These are phyloP conservation scores for Ceratocystis destructans DNA, from an alignment of 2,329 filamentous ascomycete species.

Conservation along the genomic window DNA sequence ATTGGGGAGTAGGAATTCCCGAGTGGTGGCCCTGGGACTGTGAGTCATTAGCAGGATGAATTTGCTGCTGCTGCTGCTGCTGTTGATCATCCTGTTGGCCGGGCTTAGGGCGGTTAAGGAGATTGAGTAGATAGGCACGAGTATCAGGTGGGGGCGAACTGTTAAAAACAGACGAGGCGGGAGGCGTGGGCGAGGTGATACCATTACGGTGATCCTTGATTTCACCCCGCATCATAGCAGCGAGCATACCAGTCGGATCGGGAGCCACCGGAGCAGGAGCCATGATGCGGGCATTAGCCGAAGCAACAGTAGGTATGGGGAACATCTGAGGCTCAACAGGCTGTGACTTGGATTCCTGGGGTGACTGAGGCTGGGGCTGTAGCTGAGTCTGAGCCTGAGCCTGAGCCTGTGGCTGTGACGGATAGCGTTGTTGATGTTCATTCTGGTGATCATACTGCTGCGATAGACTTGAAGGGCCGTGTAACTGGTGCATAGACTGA, in stretches of 20 bases:
- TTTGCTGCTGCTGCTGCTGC: conserved; percentile 22
- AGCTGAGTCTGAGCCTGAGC: conserved; percentile 20
- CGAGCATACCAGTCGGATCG: conserved; percentile 44
- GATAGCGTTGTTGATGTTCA: conserved; percentile 21
- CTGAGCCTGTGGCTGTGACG: conserved; percentile 22
- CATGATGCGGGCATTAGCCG: conserved; percentile 33
- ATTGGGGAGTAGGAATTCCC: conserved; percentile 30
- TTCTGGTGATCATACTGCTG: conserved; percentile 26
- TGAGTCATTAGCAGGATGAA: conserved; percentile 27
- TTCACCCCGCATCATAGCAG: conserved; percentile 48
- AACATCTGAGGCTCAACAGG: conserved; percentile 22
- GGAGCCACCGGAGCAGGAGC: conserved; percentile 43
- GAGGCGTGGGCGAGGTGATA: conserved; percentile 21
- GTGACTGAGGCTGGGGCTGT: conserved; percentile 19
- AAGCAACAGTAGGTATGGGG: conserved; percentile 25
- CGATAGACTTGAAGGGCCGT: conserved; percentile 18
- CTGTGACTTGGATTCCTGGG: conserved; percentile 22
- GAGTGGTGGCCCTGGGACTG: conserved; percentile 16
- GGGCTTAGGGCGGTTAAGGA: conserved; percentile 68
- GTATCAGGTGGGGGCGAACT: conserved; percentile 51
- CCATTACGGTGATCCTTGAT: conserved; percentile 25
- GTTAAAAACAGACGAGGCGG: conserved; percentile 31
- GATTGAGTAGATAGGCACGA: conserved; percentile 70
- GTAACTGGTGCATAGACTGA: conserved; percentile 24
- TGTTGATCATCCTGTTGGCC: conserved; percentile 40